Percentiles rank a stretch among this genome's conserved stretches.
These are phyloP conservation scores for Fusarium sp. DNA, from an alignment of 2,329 filamentous ascomycete species.

Conservation along the genomic window DNA sequence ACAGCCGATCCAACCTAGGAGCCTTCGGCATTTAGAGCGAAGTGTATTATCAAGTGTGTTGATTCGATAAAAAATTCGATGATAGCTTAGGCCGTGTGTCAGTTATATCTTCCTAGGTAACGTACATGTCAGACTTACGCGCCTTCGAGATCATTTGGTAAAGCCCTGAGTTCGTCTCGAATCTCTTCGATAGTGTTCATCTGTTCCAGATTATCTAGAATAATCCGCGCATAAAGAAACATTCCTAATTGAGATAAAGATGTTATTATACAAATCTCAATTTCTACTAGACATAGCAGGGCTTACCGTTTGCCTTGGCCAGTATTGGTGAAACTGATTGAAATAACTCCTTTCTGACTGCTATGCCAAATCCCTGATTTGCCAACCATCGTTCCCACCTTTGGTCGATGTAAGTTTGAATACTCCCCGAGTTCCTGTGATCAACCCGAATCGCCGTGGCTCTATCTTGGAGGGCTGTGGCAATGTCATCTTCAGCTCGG, in stretches of 20 bases:
- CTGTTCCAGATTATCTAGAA: constrained; percentile 5
- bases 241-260: background rate
- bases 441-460: background rate
- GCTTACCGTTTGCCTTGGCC: constrained; percentile 2
- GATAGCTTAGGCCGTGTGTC: background rate
- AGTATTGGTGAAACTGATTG: background rate
- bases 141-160: background rate
- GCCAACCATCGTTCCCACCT: background rate
- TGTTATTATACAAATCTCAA: background rate
- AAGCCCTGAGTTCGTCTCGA: background rate
- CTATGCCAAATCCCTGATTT: background rate
- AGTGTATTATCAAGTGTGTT: background rate
- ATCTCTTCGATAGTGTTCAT: constrained; percentile 12
- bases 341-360: background rate
- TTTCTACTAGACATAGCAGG: background rate
- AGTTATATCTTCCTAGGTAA: background rate
- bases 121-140: background rate
- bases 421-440: background rate
- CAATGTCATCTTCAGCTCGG: constrained; percentile 7
- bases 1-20: constrained; percentile 21
- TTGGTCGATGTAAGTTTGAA: background rate
- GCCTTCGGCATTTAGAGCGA: constrained; percentile 7
- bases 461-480: background rate
- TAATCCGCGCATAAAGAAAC: constrained; percentile 10
- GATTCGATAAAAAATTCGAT: background rate